Base-by-base conservation (phyloP, 2,329 filamentous ascomycete species). In the Aspergillus neoniger region DNA sequence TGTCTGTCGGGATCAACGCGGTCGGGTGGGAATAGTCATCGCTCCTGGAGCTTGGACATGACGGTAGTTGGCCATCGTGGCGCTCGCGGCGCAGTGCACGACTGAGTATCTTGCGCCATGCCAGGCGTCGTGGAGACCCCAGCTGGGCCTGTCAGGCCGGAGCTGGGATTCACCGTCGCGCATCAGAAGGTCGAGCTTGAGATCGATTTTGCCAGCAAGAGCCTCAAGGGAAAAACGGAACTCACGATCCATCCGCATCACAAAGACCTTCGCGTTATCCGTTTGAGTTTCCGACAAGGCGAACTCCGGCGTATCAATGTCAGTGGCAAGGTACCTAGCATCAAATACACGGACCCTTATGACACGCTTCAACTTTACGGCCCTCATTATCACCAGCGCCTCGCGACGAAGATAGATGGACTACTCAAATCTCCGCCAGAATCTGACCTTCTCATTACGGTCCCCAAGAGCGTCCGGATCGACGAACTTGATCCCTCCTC, bases 161-260 rank as follows among this genome's bases (percentile, higher is more conserved):
- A 69, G 30, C 68, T 74, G 61, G 79, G 79, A 39, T 87, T 83
- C 70, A 81, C 81, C 51, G 81, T 98, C 60, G 83, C 91, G 57
- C 89, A 92, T 77, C 94, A 98, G 78, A 91, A 91, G 74, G 88
- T 99, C 53, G 89, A 92, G 69, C 82, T 99, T 62, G 93, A 98
- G 70, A 83, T 99, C 72, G 91, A 96, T 78, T 96, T 99, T 74
- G 83, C 85, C 65, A 86, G 85, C 57, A 89, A 88, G 76, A 85
- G 83, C 70, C 80, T 98, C 70, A 88, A 85, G 63, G 95, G 95
- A 54, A 89, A 86, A 64, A 91, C 91, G 8, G 89, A 93, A 67
- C 90, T 99, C 67, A 90, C 88, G 30, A 86, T 98, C 57, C 88
- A 90, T 67, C 87, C 87, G 19, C 81, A 84, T 60, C 78, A 80